Base-by-base conservation (phyloP, 495 filamentous ascomycete genomes). In the Talaromyces stipitatus region DNA sequence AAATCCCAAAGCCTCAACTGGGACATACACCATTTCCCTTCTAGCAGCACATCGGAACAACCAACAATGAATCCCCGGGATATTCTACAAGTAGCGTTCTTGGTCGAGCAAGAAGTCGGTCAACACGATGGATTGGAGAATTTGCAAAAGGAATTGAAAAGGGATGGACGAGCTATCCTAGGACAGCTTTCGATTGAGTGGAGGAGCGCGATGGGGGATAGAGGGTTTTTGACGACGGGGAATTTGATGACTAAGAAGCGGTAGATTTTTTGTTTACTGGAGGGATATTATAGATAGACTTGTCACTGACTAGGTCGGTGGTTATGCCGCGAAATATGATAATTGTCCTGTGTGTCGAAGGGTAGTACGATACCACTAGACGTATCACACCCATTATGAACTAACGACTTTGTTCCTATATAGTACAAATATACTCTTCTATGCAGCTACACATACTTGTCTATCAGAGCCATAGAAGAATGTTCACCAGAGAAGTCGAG, bases 51-150 rank as follows among this genome's bases (percentile, higher is more conserved):
- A 38, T n/a, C 60, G 3, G 64, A 69, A 50, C 68, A 75, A 60
- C 89, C 90, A 27, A 83, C 88, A 41, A 69, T 98, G 59, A 88
- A 86, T 66, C 88, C 90, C 5, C 83, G 87, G 33, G 94, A 97
- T 76, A 85, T 95, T 33, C 80, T 91, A 63, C 94, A 98, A 71
- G 89, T 96, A 51, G 91, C 90, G 48, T 98, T 96, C 66, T 66
- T 95, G 18, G 76, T 98, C 9, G 83, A 91, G 64, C 85, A 92
- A 67, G 73, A 83, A 58, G 72, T 70, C 58, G 72, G 70, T 20
- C 72, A 74, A 50, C 72, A 76, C 24, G 77, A 72, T 8, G 75
- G 70, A 6, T 66, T 74, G n/a, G 80, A 79, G 41, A 58, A 66
- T 5, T 64, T 73, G 18, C 72, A 70, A 55, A 80, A 77, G 60